A percentile compares a stretch with the other conserved stretches of the same genome.
phyloP scores from a whole-genome alignment of 2,329 filamentous ascomycete genomes.

The Setomelanomma holmii region DNA sequence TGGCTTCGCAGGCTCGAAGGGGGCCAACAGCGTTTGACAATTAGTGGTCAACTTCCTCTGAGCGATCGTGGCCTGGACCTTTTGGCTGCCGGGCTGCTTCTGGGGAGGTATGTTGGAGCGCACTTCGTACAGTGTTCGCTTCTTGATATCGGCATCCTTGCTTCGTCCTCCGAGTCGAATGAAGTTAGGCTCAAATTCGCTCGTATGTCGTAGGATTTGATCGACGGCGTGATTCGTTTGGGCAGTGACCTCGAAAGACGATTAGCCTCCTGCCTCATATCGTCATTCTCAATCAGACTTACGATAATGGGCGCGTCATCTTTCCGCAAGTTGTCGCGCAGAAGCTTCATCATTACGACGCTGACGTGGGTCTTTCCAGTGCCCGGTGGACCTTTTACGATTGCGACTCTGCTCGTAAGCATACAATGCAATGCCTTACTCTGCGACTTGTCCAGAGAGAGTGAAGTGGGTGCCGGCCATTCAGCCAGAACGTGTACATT shows the following conservation, averaged over 20 bases:
- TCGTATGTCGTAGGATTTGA: slow-evolving; percentile 73
- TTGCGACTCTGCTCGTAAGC: slow-evolving; percentile 72
- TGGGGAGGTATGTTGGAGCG: slow-evolving; percentile 41
- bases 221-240: slow-evolving; percentile 93
- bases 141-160: slow-evolving; percentile 68
- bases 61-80: slow-evolving; percentile 48
- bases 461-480: slow-evolving; percentile 60
- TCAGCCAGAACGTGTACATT: slow-evolving; percentile 62
- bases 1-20: slow-evolving; percentile 27
- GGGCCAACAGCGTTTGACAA: slow-evolving; percentile 35
- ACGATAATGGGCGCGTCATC: slow-evolving; percentile 72
- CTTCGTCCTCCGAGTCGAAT: slow-evolving; percentile 74
- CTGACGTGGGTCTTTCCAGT: slow-evolving; percentile 85
- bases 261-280: not conserved
- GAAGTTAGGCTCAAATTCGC: slow-evolving; percentile 68
- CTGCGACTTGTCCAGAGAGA: slow-evolving; percentile 74
- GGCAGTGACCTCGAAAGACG: slow-evolving; percentile 63
- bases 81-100: slow-evolving; percentile 47
- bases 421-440: slow-evolving; percentile 72
- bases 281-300: not conserved
- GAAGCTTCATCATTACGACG: slow-evolving; percentile 70
- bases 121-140: slow-evolving; percentile 71
- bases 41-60: slow-evolving; percentile 46
- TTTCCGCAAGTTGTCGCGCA: slow-evolving; percentile 64
- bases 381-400: slow-evolving; percentile 84